phyloP scores from a whole-genome alignment of 1,139 yeast genomes.

The Hanseniaspora uvarum region DNA sequence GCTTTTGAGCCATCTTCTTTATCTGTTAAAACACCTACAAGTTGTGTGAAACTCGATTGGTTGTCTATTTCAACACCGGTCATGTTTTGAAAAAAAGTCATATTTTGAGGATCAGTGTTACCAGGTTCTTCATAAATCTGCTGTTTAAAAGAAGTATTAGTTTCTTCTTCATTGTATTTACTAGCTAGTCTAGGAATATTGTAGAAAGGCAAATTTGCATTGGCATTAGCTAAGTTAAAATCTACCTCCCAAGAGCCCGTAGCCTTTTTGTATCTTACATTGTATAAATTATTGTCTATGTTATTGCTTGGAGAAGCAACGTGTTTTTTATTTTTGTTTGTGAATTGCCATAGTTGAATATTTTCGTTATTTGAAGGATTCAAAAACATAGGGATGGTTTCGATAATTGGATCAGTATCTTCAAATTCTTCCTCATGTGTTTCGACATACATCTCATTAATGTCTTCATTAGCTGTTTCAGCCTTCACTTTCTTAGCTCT shows the following conservation, averaged over 20 bases:
- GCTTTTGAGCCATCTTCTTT: constrained; percentile 42
- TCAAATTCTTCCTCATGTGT: constrained; percentile 26
- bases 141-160: constrained; percentile 9
- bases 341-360: constrained; percentile 50
- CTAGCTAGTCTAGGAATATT: constrained; percentile 5
- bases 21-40: constrained; percentile 49
- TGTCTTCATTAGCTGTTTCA: constrained; percentile 6
- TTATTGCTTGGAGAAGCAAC: constrained; percentile 23
- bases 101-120: constrained; percentile 11
- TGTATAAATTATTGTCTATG: constrained; percentile 34
- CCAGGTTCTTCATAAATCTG: constrained; percentile 16
- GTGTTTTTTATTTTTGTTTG: constrained; percentile 53
- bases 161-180: constrained; percentile 12
- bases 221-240: constrained; percentile 46
- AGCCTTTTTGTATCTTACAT: constrained; percentile 50
- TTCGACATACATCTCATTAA: constrained; percentile 17
- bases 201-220: constrained; percentile 10
- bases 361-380: constrained; percentile 33
- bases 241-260: constrained; percentile 57
- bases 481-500: not conserved
- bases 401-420: constrained; percentile 66
- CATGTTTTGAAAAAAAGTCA: constrained; percentile 15
- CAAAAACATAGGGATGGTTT: constrained; percentile 53
- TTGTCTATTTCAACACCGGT: constrained; percentile 43
- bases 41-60: constrained; percentile 28